Evolutionary conservation across 495 filamentous ascomycete genomes (phyloP), one percentile per base, ranked within the genome.

Genomic region (Tetracladium setigerum): DNA sequence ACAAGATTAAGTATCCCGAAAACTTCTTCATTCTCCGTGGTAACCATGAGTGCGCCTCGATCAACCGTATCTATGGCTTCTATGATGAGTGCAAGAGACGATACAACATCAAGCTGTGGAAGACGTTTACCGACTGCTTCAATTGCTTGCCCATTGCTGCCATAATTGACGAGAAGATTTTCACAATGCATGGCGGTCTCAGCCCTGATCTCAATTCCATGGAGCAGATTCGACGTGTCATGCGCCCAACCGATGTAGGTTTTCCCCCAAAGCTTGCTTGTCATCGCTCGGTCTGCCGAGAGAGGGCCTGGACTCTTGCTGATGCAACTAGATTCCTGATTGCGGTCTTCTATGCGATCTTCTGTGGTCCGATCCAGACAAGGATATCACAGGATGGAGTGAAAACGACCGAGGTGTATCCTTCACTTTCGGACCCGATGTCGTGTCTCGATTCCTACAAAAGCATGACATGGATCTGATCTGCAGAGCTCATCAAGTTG

Each of bases 71-170:
- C 70, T 98, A 98, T 58, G 92, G 92, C 36, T 98, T 98, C 74
- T 98, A 98, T 73, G 92, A 98, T 64, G 92, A 98, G 68, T 98
- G 92, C 80, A 98, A 98, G 76, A 83, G 92, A 53, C 77, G 92
- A 50, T 98, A 98, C 71, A 98, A 98, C 74, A 98, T 98, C 74
- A 98, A 98, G 79, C 82, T 98, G 53, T 98, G 92, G 92, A 98
- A 98, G 77, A 98, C 92, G 6, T 98, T 98, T 64, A 98, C 92
- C 32, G 92, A 98, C 61, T 98, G 92, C 79, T 98, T 98, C 79
- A 98, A 98, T 76, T 98, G 92, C 74, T 67, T 98, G 62, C 92
- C 92, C 27, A 98, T 98, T 67, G 92, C 92, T n/a, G 92, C 92
- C 47, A 98, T 98, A 67, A 98, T 98, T 60, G 92, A 98, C 63